These are phyloP conservation scores for Somion occarium DNA, from an alignment of 1,284 basidiomycete genomes.

Conservation along the genomic window DNA sequence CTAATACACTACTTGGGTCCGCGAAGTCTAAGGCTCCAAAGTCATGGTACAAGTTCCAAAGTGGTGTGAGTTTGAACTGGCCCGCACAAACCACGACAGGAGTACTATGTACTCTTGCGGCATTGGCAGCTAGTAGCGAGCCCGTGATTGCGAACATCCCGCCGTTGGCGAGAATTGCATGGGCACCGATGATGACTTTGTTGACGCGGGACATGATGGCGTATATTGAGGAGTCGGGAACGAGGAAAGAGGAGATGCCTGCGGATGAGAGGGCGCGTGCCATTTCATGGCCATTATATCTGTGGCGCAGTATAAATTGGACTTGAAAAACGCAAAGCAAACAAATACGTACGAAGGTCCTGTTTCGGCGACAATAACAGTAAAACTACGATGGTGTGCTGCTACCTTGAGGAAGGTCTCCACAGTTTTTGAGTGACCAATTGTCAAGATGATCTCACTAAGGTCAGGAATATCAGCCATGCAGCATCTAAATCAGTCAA, in stretches of 20 bases:
- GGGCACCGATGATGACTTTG: conserved; percentile 92
- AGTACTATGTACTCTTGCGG: conserved; percentile 89
- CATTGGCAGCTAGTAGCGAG: conserved; percentile 79
- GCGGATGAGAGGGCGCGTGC: conserved; percentile 73
- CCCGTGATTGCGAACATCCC: conserved; percentile 90
- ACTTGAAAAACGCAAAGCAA: too few relatives aligned
- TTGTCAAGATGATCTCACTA: conserved; percentile 94
- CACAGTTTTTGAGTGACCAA: conserved; percentile 94
- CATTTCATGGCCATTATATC: conserved; percentile 84
- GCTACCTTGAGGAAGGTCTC: conserved; percentile 91
- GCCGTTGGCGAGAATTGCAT: conserved; percentile 93
- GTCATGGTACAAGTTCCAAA: conserved; percentile 91
- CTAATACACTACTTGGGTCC: conserved; percentile 79
- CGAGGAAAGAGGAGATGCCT: conserved; percentile 89
- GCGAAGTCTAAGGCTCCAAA: conserved; percentile 86
- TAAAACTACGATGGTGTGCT: conserved; percentile 88
- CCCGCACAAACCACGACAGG: conserved; percentile 94
- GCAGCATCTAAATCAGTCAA: not conserved
- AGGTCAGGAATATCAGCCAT: not conserved
- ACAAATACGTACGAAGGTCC: conserved; percentile 77
- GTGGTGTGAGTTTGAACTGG: conserved; percentile 93
- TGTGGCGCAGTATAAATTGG: conserved; percentile 23
- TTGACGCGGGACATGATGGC: conserved; percentile 96
- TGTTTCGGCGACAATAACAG: conserved; percentile 94
- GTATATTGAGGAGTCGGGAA: conserved; percentile 93